Base-by-base conservation (phyloP, 768 basidiomycete species). In the Chlorophyllum brunneum region DNA sequence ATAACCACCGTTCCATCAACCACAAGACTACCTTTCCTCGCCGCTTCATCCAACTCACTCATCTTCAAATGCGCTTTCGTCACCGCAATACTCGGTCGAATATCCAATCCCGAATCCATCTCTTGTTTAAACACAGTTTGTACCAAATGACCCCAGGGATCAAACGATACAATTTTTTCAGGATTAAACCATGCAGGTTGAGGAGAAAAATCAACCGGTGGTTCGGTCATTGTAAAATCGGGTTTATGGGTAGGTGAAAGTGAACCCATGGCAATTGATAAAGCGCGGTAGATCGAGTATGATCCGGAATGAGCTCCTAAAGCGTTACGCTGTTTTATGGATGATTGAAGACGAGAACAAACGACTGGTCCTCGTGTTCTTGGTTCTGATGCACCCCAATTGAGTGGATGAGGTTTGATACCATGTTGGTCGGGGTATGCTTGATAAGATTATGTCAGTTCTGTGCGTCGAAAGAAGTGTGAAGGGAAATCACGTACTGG, bases 1-100 rank as follows among this genome's bases (percentile, higher is more conserved):
- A 89, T 63, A 27, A 97, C 87, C 49, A 98, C 70, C 63, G 84
- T 86, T 3, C 92, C 94, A 65, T 98, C 95, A 1, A 95, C 70
- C 5, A 55, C 65, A 34, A 98, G 67, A 15, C 83, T 78, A 1
- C 94, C 94, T 56, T 76, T 79, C 49, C 84, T 74, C 24, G 83
- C 83, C 1, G 83, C 75, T 43, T 90, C 89, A 66, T 98, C 95
- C 44, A 98, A 73, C 70, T 98, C 95, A 65, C 83, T 85, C 67
- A 98, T 77, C 76, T 98, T 98, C 75, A 98, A 82, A 64, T 97
- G 95, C 0, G 94, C 88, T 55, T 84, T 86, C 8, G 95, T 98
- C 46, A 95, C 82, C 1, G 92, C 88, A 59, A 98, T 98, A 49
- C 92, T 94, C 0, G 95, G 95, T 13, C 94, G 74, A 31, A 94